These are phyloP conservation scores for Amylostereum areolatum DNA, from an alignment of 1,284 basidiomycete species.

Conservation along the genomic window DNA sequence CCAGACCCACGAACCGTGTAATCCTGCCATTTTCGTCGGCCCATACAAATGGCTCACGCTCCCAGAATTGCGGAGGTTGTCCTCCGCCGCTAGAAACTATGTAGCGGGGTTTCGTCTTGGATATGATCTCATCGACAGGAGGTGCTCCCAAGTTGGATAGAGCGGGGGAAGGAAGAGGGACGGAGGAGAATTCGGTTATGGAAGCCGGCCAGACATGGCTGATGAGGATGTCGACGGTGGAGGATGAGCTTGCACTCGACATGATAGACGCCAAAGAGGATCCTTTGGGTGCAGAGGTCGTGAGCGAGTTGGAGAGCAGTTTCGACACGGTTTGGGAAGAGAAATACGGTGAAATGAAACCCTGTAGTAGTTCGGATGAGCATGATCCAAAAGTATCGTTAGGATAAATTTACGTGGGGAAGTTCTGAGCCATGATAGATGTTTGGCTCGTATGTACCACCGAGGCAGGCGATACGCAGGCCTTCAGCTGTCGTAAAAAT, in stretches of 20 bases:
- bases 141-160: constrained; percentile 40
- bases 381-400: neutral
- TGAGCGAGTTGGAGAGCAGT: constrained; percentile 61
- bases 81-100: constrained; percentile 67
- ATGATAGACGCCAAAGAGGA: constrained; percentile 65
- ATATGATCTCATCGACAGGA: constrained; percentile 65
- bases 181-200: constrained; percentile 60
- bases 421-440: constrained; percentile 51
- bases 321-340: constrained; percentile 66
- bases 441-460: constrained; percentile 66
- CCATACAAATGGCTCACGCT: constrained; percentile 88
- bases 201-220: constrained; percentile 75
- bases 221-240: constrained; percentile 77
- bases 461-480: constrained; percentile 80
- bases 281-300: constrained; percentile 32
- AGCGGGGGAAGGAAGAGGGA: constrained; percentile 41
- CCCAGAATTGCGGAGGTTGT: constrained; percentile 74
- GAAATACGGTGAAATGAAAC: constrained; percentile 68
- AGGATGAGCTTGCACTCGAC: constrained; percentile 50
- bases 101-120: constrained; percentile 67
- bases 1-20: constrained; percentile 79
- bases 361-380: constrained; percentile 33
- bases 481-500: constrained; percentile 80
- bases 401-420: constrained; percentile 44
- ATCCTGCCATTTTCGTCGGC: constrained; percentile 61